Conservation (phyloP, 495 filamentous ascomycete genomes). For the Astrothelium subdiscretum region DNA sequence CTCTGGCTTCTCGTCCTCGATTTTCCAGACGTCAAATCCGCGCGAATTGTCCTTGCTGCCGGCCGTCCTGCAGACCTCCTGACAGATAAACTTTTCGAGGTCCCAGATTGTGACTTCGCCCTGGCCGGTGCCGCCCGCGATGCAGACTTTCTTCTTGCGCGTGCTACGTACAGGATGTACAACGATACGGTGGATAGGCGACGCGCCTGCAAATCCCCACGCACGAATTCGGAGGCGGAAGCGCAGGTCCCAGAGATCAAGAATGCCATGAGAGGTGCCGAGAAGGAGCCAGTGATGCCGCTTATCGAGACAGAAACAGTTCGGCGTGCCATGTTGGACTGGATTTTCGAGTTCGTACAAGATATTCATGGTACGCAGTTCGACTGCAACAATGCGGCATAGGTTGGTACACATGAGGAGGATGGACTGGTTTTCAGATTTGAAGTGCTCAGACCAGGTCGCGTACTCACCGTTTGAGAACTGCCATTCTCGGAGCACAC, state of each 20-base stretch:
- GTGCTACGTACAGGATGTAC: constrained; percentile 51
- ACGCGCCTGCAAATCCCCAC: constrained; percentile 77
- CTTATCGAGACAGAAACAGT: constrained; percentile 78
- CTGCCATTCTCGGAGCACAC: constrained; percentile 67
- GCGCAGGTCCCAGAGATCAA: constrained; percentile 93
- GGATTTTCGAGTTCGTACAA: constrained; percentile 78
- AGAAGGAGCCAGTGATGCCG: constrained; percentile 81
- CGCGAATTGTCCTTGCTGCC: constrained; percentile 34
- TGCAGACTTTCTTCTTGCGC: constrained; percentile 65
- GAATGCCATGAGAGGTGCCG: constrained; percentile 83
- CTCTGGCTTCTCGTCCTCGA: constrained; percentile 82
- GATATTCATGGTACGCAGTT: constrained; percentile 76
- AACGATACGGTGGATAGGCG: constrained; percentile 66
- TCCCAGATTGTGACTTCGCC: constrained; percentile 97
- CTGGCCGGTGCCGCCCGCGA: constrained; percentile 76
- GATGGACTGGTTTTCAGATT: constrained; percentile 64
- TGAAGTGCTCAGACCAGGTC: constrained; percentile 88
- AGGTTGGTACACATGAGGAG: constrained; percentile 79
- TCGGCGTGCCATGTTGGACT: constrained; percentile 85
- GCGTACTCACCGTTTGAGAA: constrained; percentile 61
- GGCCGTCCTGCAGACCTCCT: constrained; percentile 72
- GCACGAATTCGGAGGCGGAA: constrained; percentile 78
- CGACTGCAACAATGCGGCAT: constrained; percentile 69
- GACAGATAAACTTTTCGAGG: constrained; percentile 75
- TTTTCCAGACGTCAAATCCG: constrained; percentile 75